phyloP scores from a whole-genome alignment of 1,284 basidiomycete species.

The Wolfiporia cocos region DNA sequence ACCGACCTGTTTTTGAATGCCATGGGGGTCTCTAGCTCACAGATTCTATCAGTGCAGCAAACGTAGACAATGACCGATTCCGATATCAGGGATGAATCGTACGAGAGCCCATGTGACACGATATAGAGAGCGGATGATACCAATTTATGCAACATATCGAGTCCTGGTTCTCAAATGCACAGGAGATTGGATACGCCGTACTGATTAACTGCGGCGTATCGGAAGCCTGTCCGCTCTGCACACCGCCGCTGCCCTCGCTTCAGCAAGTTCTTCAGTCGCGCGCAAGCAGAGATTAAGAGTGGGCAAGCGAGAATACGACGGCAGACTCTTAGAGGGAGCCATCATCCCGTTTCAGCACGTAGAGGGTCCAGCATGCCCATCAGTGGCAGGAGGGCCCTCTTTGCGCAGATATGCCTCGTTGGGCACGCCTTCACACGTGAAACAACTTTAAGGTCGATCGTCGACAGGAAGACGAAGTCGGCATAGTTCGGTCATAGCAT shows the following conservation, averaged over 20 bases:
- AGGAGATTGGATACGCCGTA: slow-evolving; percentile 32
- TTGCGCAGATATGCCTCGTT: slow-evolving; percentile 44
- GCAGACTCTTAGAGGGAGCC: slow-evolving; percentile 53
- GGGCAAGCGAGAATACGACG: slow-evolving; percentile 49
- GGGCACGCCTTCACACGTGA: slow-evolving; percentile 63
- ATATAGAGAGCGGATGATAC: no score
- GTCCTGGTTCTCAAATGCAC: slow-evolving; percentile 15
- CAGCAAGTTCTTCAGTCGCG: slow-evolving; percentile 37
- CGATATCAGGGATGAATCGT: slow-evolving; percentile 1
- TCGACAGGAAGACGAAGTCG: slow-evolving; percentile 66
- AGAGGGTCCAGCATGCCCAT: slow-evolving; percentile 38
- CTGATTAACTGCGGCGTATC: slow-evolving; percentile 7
- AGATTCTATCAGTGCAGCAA: no score
- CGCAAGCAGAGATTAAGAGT: slow-evolving; percentile 63
- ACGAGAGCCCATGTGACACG: background rate
- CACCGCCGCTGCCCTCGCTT: slow-evolving; percentile 29
- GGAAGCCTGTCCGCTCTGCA: slow-evolving; percentile 19
- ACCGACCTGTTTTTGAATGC: slow-evolving; percentile 86
- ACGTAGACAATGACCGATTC: background rate
- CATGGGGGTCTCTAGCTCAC: slow-evolving; percentile 78
- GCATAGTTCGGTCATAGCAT: slow-evolving; percentile 85
- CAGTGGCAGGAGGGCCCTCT: slow-evolving; percentile 60
- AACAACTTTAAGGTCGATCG: slow-evolving; percentile 80
- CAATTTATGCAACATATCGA: no score
- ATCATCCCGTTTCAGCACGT: slow-evolving; percentile 28